Evolutionary conservation across 805 yeast species (phyloP), one percentile per base, ranked within the genome.

Genomic region (Lachancea lanzarotensis): DNA sequence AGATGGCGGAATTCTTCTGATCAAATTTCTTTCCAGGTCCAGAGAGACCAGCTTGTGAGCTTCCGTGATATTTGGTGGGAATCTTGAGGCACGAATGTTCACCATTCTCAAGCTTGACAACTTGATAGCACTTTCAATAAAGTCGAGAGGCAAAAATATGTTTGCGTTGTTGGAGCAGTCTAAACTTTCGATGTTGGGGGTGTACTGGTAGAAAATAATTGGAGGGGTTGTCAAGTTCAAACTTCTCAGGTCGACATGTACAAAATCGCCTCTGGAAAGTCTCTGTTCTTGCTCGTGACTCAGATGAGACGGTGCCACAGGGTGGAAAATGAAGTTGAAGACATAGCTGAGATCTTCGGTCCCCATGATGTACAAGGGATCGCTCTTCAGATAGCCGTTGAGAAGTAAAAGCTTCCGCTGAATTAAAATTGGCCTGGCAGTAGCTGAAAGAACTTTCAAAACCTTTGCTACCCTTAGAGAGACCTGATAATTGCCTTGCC

Each of bases 141-240:
- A 90, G 58, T 89, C 96, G 45, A 79, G 67, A 0, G 97, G 95
- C 29, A 90, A 69, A 47, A 81, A 78, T 43, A 91, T 82, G 15
- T 95, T 84, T 3, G 96, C 95, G 60, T 90, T 90, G 50, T 83
- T 79, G 2, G 95, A 84, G 8, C 88, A 87, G 62, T 90, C 91
- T 49, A 90, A 70, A 49, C 81, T 74, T 53, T 84, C 84, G 46
- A 90, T 87, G 50, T 86, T 91, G 45, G 82, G 76, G 0, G 95
- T 85, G 48, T 79, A 85, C 53, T 79, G 84, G 59, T 83, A 88
- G 50, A 90, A 77, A 25, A 84, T 74, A 43, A 87, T 83, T 0
- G 97, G 97, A 7, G 91, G 84, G 16, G 87, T 86, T 50, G 86
- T 87, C 45, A 90, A 69, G 53, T 84, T 82, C 69, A 84, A 74